Conservation (phyloP, 2,329 filamentous ascomycete genomes). For the Colletotrichum tropicale region DNA sequence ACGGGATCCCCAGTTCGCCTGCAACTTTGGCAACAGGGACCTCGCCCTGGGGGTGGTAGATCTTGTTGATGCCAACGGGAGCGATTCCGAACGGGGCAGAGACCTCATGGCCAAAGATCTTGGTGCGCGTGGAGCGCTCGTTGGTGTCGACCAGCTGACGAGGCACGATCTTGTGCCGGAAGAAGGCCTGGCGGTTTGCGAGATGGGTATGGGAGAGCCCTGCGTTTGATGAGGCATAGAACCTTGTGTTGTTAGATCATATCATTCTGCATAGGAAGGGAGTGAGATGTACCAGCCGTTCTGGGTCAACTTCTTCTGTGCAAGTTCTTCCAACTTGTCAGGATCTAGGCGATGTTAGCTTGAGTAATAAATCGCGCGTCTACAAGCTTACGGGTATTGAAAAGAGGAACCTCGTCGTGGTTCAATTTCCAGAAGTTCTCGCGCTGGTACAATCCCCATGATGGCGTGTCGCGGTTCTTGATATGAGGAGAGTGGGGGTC, state of each 20-base stretch:
- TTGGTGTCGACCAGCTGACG: conserved; percentile 65
- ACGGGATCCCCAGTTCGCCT: conserved; percentile 62
- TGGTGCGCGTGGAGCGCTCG: conserved; percentile 58
- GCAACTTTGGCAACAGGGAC: conserved; percentile 64
- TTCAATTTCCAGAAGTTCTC: conserved; percentile 30
- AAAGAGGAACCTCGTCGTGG: conserved; percentile 24
- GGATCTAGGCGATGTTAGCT: conserved; percentile 46
- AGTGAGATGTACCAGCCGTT: conserved; percentile 51
- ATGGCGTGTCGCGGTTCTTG: conserved; percentile 25
- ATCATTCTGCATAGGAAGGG: background rate
- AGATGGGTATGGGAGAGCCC: conserved; percentile 54
- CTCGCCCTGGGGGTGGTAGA: conserved; percentile 65
- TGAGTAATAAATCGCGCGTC: background rate
- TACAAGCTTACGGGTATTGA: conserved; percentile 25
- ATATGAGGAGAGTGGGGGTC: conserved; percentile 26
- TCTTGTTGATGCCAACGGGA: conserved; percentile 69
- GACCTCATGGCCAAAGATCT: conserved; percentile 64
- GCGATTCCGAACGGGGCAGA: conserved; percentile 68
- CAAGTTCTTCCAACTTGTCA: conserved; percentile 61
- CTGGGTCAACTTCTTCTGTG: conserved; percentile 59
- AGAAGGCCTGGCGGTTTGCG: conserved; percentile 69
- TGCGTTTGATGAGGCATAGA: conserved; percentile 62
- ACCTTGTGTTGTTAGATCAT: conserved; percentile 29
- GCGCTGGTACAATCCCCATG: conserved; percentile 29
- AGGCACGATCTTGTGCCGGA: conserved; percentile 66